Percentiles rank a stretch among this genome's conserved stretches.
These are phyloP conservation scores for Fusarium gaditjirri DNA, from an alignment of 2,329 filamentous ascomycete genomes.

Conservation along the genomic window DNA sequence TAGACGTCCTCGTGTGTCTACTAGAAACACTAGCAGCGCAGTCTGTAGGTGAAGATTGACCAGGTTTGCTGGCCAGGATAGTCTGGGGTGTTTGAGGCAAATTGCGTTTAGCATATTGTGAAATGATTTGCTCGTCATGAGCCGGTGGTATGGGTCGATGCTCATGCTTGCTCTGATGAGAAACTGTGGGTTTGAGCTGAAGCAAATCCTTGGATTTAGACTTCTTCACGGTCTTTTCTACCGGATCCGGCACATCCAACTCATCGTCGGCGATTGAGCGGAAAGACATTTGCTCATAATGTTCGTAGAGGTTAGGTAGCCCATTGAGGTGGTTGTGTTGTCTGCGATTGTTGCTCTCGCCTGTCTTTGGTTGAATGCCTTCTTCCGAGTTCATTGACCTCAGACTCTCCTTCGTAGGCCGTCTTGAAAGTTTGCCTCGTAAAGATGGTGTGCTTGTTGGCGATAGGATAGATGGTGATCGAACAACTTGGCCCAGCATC, in stretches of 20 bases:
- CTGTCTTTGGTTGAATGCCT: constrained; percentile 38
- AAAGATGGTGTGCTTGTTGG: constrained; percentile 45
- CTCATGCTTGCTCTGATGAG: constrained; percentile 23
- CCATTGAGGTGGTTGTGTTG: constrained; percentile 49
- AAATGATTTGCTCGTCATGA: constrained; percentile 40
- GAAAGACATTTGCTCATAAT: constrained; percentile 68
- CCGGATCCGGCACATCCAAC: constrained; percentile 20
- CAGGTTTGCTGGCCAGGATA: constrained; percentile 31
- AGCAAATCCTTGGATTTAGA: constrained; percentile 19
- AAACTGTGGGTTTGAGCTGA: constrained; percentile 13
- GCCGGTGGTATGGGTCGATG: constrained; percentile 23
- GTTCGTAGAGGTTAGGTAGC: constrained; percentile 64
- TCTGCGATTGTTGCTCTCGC: constrained; percentile 42
- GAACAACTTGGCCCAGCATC: constrained; percentile 52
- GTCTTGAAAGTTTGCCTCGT: constrained; percentile 49
- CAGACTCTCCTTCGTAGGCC: constrained; percentile 52
- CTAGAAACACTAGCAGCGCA: constrained; percentile 65
- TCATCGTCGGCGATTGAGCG: constrained; percentile 53
- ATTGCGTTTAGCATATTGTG: constrained; percentile 41
- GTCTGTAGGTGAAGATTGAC: constrained; percentile 50
- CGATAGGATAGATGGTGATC: constrained; percentile 58
- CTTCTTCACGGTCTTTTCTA: constrained; percentile 22
- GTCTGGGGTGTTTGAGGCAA: constrained; percentile 40
- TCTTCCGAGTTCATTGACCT: constrained; percentile 39
- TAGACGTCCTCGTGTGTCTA: constrained; percentile 65